Conservation (phyloP, 352 stramenopile genomes). For the Phytophthora macrochlamydospora region DNA sequence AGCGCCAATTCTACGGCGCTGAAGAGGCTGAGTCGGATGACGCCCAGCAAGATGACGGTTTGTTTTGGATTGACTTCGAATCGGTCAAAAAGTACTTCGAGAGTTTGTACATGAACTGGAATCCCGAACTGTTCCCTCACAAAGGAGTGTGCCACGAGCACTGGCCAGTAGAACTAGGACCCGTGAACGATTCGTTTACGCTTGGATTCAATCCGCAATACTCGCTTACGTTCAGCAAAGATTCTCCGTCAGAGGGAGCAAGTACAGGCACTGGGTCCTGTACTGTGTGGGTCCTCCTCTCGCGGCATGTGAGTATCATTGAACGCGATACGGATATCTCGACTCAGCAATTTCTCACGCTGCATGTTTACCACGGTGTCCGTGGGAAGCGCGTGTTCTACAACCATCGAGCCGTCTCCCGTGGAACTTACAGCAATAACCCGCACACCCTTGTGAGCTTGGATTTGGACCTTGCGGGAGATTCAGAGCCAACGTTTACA, state of each 20-base stretch:
- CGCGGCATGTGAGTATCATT: slow-evolving; percentile 89
- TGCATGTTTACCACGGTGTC: slow-evolving; percentile 89
- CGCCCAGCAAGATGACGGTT: slow-evolving; percentile 85
- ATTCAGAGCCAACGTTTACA: slow-evolving; percentile 73
- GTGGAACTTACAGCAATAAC: slow-evolving; percentile 93
- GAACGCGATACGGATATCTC: slow-evolving; percentile 64
- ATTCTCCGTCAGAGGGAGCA: slow-evolving; percentile 6
- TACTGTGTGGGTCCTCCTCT: slow-evolving; percentile 92
- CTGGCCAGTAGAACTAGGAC: slow-evolving; percentile 85
- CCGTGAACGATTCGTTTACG: slow-evolving; percentile 90
- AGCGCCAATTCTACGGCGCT: slow-evolving; percentile 53
- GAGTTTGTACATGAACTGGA: slow-evolving; percentile 96
- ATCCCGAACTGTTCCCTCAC: slow-evolving; percentile 91
- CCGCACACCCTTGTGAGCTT: slow-evolving; percentile 91
- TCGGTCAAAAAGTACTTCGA: slow-evolving; percentile 93
- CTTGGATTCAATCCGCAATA: slow-evolving; percentile 95
- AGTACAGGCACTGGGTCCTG: slow-evolving; percentile 34
- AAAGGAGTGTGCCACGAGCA: slow-evolving; percentile 82
- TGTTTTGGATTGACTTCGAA: slow-evolving; percentile 97
- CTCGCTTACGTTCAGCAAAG: slow-evolving; percentile 72
- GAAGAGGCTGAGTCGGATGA: slow-evolving; percentile 16
- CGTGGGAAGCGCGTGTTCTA: slow-evolving; percentile 80
- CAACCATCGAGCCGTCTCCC: slow-evolving; percentile 77
- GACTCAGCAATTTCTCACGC: slow-evolving; percentile 84
- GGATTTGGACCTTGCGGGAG: slow-evolving; percentile 64